Evolutionary conservation across 1,284 basidiomycete genomes (phyloP).

Genomic region (Cutaneotrichosporon cyanovorans): DNA sequence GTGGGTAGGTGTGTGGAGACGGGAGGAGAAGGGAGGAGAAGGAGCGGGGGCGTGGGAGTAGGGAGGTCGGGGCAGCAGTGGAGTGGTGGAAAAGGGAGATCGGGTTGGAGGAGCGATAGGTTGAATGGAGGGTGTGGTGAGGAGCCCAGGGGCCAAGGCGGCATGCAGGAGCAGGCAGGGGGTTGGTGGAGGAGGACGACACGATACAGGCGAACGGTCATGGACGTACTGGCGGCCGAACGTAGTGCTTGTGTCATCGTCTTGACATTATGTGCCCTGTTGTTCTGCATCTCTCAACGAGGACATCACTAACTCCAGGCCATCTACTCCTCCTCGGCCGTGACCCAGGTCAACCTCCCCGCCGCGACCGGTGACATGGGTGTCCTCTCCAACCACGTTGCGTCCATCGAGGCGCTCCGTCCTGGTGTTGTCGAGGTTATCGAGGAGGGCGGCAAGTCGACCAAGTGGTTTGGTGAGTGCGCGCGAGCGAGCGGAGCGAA

Average conservation of each 20-base stretch:
- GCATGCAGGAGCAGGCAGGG: too few relatives aligned
- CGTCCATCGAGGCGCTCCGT: conserved; percentile 83
- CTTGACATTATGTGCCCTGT: too few relatives aligned
- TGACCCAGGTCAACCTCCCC: conserved; percentile 86
- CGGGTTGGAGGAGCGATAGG: too few relatives aligned
- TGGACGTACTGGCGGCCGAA: too few relatives aligned
- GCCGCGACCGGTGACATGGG: conserved; percentile 97
- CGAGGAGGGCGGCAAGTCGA: conserved; percentile 63
- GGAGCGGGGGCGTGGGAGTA: background rate
- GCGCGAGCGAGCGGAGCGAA: too few relatives aligned
- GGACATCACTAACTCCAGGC: conserved; percentile 55
- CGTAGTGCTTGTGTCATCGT: too few relatives aligned
- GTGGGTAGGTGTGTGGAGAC: conserved; percentile 50
- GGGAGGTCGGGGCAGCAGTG: too few relatives aligned
- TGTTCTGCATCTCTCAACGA: background rate
- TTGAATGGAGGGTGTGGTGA: background rate
- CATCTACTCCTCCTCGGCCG: conserved; percentile 77
- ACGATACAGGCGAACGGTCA: too few relatives aligned
- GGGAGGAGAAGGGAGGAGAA: background rate
- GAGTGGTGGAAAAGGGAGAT: background rate
- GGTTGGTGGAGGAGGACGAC: too few relatives aligned
- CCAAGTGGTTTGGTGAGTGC: conserved; percentile 88
- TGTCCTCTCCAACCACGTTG: conserved; percentile 93
- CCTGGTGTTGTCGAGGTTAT: conserved; percentile 90
- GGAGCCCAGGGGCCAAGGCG: too few relatives aligned